Base-by-base conservation (phyloP, 2,329 filamentous ascomycete species). In the Colletotrichum liaoningense region DNA sequence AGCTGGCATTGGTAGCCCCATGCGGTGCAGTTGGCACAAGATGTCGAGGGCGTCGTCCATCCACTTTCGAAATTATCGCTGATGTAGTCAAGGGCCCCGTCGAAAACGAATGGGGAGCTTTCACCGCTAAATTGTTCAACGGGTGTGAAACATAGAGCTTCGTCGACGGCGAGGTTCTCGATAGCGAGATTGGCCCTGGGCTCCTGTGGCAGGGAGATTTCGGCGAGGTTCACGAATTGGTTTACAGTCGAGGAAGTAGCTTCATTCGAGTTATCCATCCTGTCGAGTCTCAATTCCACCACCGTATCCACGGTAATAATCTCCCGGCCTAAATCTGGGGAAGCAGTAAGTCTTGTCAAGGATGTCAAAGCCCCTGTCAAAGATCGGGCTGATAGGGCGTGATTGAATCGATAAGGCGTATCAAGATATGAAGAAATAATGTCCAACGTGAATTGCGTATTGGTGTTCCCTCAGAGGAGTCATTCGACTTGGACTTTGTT, bases 11-110 rank as follows among this genome's bases (percentile, higher is more conserved):
- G 69, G 24, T 68, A 68, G 35, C 64, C 69, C 64, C 69, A 72
- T n/a, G 69, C n/a, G 14, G 67, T 72, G 22, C 69, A 72, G 52
- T 68, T 72, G 69, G 57, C 46, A 42, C 64, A 72, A 1, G 69
- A 63, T 1, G 69, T 52, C 7, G 52, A 30, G 19, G 69, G 69
- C 1, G 58, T 72, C 5, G n/a, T 16, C 57, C 64, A 68, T 38
- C 35, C 52, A 52, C 64, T 72, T 42, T 28, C 35, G 19, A 72
- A 8, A 1, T 22, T 30, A 11, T 68, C 35, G 28, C 58, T 52
- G 1, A 63, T 30, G 52, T 68, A 63, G 1, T 72, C 69, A 2
- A 72, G 33, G 22, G 57, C n/a, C 9, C 28, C 57, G 19, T 68
- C 58, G 5, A 72, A 72, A 5, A 63, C 69, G 22, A 58, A 59